Evolutionary conservation across 805 yeast species (phyloP).

Genomic region (Torulaspora maleeae): DNA sequence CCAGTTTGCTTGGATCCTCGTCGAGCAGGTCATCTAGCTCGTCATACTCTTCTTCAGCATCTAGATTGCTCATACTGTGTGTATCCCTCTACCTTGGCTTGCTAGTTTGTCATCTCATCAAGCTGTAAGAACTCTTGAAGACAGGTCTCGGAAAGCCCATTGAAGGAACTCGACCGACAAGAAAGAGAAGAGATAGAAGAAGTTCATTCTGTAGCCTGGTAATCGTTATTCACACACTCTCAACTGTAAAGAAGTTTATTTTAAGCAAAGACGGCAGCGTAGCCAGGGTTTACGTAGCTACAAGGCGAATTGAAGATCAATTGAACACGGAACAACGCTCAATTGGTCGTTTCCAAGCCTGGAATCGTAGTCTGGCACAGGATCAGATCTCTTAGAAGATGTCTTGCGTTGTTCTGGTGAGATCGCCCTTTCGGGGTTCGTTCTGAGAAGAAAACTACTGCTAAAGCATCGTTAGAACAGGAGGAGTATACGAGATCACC

Average conservation of each 20-base stretch:
- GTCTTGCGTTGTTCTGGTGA: no score
- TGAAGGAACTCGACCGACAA: neutral
- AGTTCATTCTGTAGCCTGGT: neutral
- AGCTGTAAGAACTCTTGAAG: no score
- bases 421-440: neutral
- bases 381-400: no score
- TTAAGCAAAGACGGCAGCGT: neutral
- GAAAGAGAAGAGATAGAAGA: neutral
- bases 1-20: constrained; percentile 47
- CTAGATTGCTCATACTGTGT: neutral
- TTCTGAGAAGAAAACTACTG: neutral
- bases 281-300: no score
- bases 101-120: neutral
- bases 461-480: neutral
- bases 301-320: no score
- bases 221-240: no score
- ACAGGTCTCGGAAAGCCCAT: neutral
- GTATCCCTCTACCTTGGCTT: neutral
- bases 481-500: neutral
- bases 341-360: no score
- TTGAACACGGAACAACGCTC: no score
- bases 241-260: neutral
- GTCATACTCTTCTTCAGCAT: constrained; percentile 49
- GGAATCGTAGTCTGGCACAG: no score
- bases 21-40: constrained; percentile 82